Evolutionary conservation across 2,329 filamentous ascomycete genomes (phyloP).

Genomic region (Cytospora piceae): DNA sequence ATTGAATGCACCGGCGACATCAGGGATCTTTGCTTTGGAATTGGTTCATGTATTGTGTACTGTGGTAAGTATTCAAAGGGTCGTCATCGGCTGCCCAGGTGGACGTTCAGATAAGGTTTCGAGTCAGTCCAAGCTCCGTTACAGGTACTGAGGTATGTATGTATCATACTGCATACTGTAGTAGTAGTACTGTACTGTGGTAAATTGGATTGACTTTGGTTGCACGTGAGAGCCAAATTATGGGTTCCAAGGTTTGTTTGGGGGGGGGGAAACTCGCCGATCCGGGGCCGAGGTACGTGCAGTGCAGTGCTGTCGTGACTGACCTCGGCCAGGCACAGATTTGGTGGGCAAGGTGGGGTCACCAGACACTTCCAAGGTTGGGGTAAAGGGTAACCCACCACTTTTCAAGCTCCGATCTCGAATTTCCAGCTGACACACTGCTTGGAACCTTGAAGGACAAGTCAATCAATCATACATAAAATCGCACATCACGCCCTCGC

Average conservation of each 20-base stretch:
- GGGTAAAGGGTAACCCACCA: conserved; percentile 13
- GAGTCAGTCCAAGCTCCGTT: neutral
- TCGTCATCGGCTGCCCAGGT: neutral
- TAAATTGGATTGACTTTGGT: neutral
- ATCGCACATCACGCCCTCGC: neutral
- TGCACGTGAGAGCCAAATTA: neutral
- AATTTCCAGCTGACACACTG: neutral
- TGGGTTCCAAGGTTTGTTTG: too few species aligned
- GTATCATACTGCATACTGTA: neutral
- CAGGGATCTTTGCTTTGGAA: neutral
- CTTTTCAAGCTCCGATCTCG: conserved; percentile 6
- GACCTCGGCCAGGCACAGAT: conserved; percentile 17
- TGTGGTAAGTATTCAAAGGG: neutral
- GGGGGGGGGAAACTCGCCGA: neutral
- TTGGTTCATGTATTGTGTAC: neutral
- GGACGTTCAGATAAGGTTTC: conserved; percentile 29
- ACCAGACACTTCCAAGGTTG: neutral
- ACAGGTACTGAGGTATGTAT: neutral
- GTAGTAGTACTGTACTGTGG: too few species aligned
- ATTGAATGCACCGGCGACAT: conserved; percentile 6
- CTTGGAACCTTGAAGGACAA: neutral
- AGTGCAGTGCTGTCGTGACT: neutral
- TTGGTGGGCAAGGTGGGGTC: conserved; percentile 17
- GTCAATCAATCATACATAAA: neutral
- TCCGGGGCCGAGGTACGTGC: neutral